A percentile compares a stretch with the other conserved stretches of the same genome.
Evolutionary conservation across 1,284 basidiomycete genomes (phyloP).

Genomic region (Moesziomyces sp.): DNA sequence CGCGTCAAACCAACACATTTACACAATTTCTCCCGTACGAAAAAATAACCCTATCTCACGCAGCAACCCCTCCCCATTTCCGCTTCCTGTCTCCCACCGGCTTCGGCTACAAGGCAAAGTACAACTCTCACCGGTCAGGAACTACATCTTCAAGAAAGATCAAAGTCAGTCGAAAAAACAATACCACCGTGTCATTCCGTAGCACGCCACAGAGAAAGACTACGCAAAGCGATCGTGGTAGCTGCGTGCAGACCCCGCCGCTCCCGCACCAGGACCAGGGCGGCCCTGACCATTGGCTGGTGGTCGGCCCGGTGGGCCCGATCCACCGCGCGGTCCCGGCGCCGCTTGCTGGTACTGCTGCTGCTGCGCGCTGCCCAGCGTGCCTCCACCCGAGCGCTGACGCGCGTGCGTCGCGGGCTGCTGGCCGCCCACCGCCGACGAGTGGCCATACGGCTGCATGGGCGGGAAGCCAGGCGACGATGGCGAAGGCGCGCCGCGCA

Average conservation of each 20-base stretch:
- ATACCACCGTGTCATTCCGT: too few relatives aligned
- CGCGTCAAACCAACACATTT: too few relatives aligned
- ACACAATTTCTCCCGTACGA: too few relatives aligned
- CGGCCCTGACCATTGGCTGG: neutral
- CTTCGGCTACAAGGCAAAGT: too few relatives aligned
- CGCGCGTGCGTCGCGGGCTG: conserved; percentile 25
- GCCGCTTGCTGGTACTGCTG: conserved; percentile 7
- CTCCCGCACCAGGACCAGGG: neutral
- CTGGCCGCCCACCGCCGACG: conserved; percentile 39
- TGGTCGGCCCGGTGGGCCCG: neutral
- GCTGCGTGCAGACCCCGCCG: conserved; percentile 8
- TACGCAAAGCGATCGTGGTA: conserved; percentile 39
- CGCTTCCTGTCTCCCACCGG: too few relatives aligned
- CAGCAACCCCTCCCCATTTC: too few relatives aligned
- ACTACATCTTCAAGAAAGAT: too few relatives aligned
- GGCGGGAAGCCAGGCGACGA: conserved; percentile 34
- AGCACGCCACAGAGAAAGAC: neutral
- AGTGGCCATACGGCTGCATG: conserved; percentile 35
- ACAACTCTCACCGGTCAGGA: too few relatives aligned
- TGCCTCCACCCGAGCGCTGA: conserved; percentile 31
- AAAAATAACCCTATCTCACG: too few relatives aligned
- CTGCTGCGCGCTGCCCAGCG: neutral
- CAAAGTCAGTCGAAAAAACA: too few relatives aligned
- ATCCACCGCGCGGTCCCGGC: neutral
- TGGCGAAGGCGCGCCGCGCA: conserved; percentile 43